These are phyloP conservation scores for Penicillium crystallinum DNA, from an alignment of 495 filamentous ascomycete genomes.

Conservation along the genomic window DNA sequence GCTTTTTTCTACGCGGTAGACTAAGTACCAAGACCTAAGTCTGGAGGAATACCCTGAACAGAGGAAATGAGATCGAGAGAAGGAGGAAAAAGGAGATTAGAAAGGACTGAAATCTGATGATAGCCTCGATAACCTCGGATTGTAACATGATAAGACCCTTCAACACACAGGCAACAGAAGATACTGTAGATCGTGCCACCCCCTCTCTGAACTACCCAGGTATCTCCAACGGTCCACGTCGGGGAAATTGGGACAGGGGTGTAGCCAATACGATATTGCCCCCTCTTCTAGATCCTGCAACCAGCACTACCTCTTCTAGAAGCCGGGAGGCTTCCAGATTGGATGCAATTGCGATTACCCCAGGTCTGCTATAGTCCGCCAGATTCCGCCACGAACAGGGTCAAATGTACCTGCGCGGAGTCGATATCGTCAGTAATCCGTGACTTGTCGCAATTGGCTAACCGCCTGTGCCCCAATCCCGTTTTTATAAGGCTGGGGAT, in stretches of 20 bases:
- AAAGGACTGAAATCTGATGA: not conserved
- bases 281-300: slow-evolving; percentile 11
- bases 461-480: not conserved
- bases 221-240: slow-evolving; percentile 20
- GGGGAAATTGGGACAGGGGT: slow-evolving; percentile 8
- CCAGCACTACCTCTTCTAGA: slow-evolving; percentile 19
- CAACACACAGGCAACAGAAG: not conserved
- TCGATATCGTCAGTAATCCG: slow-evolving; percentile 28
- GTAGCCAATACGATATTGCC: slow-evolving; percentile 15
- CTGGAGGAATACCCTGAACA: not conserved
- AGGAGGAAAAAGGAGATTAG: not conserved
- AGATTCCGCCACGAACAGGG: slow-evolving; percentile 9
- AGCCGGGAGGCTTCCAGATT: slow-evolving; percentile 18
- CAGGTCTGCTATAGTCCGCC: slow-evolving; percentile 16
- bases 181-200: slow-evolving; percentile 4
- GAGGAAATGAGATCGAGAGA: not conserved
- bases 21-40: not conserved
- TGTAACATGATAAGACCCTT: not conserved
- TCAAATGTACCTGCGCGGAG: slow-evolving; percentile 28
- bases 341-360: slow-evolving; percentile 24
- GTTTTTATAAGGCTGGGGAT: slow-evolving; percentile 24
- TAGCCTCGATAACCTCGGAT: not conserved
- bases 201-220: not conserved
- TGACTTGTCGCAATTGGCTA: slow-evolving; percentile 29
- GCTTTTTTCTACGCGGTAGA: not conserved